phyloP scores from a whole-genome alignment of 805 yeast species.

The Saccharomycopsis oosterbeekiorum region DNA sequence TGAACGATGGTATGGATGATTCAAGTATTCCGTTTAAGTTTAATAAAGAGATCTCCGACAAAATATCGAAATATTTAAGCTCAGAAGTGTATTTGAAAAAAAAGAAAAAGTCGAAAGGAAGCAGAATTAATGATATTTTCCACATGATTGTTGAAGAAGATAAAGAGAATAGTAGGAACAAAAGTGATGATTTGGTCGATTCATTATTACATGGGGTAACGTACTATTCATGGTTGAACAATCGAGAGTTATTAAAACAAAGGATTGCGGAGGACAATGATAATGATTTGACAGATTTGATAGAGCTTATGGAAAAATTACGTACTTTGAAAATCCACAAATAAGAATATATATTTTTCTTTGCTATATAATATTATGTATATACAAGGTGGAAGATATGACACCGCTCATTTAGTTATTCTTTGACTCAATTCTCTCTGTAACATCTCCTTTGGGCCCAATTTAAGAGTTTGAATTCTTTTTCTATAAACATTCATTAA shows the following conservation, averaged over 20 bases:
- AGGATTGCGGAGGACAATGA: not conserved
- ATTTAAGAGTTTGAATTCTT: slow-evolving; percentile 5
- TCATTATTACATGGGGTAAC: slow-evolving; percentile 52
- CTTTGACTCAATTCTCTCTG: slow-evolving; percentile 2
- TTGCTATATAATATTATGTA: not conserved
- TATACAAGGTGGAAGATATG: not conserved
- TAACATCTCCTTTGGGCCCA: slow-evolving; percentile 4
- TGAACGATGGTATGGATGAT: not conserved
- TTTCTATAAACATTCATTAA: slow-evolving; percentile 11
- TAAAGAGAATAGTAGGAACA: slow-evolving; percentile 21
- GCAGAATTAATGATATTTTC: not conserved
- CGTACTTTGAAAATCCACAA: not conserved
- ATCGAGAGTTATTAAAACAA: not conserved
- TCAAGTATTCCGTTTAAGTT: not conserved
- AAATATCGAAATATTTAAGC: not conserved
- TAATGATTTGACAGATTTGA: not conserved
- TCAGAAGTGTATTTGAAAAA: not conserved
- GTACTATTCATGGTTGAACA: slow-evolving; percentile 34
- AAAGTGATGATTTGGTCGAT: slow-evolving; percentile 61
- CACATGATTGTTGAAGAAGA: not conserved
- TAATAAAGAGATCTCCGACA: not conserved
- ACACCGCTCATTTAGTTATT: not conserved
- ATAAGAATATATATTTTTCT: not conserved
- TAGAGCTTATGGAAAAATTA: not conserved
- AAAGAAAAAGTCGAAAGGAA: not conserved